Percentiles rank a stretch among this genome's conserved stretches.
phyloP scores from a whole-genome alignment of 805 yeast species.

The Blastobotrys americana region DNA sequence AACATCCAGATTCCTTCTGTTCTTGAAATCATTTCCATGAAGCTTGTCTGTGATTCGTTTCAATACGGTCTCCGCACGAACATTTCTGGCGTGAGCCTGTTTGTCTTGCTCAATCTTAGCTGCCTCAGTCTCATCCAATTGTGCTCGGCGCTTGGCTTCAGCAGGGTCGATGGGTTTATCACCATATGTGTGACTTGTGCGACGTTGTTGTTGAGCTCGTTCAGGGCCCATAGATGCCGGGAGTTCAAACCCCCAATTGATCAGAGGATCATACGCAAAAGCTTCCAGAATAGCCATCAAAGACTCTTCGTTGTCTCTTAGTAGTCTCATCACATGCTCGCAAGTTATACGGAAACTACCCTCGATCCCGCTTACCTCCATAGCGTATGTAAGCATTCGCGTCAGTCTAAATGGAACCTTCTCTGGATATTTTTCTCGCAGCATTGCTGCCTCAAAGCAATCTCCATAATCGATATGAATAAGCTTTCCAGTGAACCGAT shows the following conservation, averaged over 20 bases:
- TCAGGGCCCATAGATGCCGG: conserved; percentile 44
- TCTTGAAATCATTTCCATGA: conserved; percentile 86
- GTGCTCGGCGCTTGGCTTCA: conserved; percentile 62
- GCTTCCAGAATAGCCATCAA: conserved; percentile 97
- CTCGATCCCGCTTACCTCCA: conserved; percentile 98
- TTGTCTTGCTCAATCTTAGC: conserved; percentile 62
- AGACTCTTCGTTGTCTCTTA: conserved; percentile 90
- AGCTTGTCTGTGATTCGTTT: conserved; percentile 86
- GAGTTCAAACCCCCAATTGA: conserved; percentile 96
- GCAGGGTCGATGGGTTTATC: conserved; percentile 46
- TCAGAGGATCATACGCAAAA: conserved; percentile 95
- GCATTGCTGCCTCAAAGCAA: conserved; percentile 95
- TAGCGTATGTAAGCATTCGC: conserved; percentile 93
- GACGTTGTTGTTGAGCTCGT: conserved; percentile 1
- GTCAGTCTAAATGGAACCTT: conserved; percentile 96
- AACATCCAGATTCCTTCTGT: conserved; percentile 62
- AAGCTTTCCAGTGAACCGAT: conserved; percentile 89
- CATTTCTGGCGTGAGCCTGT: conserved; percentile 65
- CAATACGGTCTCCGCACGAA: conserved; percentile 84
- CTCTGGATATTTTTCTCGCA: conserved; percentile 95
- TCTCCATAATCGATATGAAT: conserved; percentile 98
- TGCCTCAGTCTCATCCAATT: conserved; percentile 72
- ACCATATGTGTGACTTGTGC: conserved; percentile 14
- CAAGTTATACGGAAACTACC: conserved; percentile 95
- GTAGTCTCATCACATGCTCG: conserved; percentile 93